Conservation (phyloP, 345 rosid genomes). For the Populus deltoides region DNA sequence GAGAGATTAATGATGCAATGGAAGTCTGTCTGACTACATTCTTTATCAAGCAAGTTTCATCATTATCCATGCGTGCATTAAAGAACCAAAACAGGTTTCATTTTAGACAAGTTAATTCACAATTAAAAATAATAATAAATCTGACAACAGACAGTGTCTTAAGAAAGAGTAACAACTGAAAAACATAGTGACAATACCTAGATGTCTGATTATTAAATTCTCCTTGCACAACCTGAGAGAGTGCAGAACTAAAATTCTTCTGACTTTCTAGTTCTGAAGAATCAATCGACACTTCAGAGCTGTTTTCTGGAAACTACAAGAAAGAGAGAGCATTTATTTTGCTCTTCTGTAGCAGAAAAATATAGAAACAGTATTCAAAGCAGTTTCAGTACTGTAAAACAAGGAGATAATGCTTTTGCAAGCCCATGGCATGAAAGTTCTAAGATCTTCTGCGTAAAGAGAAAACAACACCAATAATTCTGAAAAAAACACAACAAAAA, state of each 20-base stretch:
- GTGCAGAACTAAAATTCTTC: constrained; percentile 47
- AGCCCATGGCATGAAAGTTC: not conserved
- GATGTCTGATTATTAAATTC: constrained; percentile 50
- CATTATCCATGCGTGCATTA: not conserved
- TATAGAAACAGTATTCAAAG: not conserved
- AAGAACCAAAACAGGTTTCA: not conserved
- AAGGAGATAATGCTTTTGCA: not conserved
- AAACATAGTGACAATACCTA: constrained; percentile 44
- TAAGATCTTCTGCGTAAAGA: not conserved
- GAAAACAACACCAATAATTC: no score
- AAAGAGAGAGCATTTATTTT: constrained; percentile 20
- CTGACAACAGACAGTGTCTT: not conserved
- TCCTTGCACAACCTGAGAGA: constrained; percentile 57
- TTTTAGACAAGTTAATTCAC: not conserved
- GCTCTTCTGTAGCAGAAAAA: not conserved
- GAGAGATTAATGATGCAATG: not conserved
- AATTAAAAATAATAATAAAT: not conserved
- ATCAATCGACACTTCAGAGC: constrained; percentile 50
- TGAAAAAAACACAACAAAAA: no score
- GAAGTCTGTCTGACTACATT: not conserved
- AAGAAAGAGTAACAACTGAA: constrained; percentile 6
- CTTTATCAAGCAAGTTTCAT: no score
- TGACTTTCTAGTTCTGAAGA: constrained; percentile 58
- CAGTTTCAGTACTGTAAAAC: not conserved
- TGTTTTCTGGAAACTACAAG: constrained; percentile 79